Evolutionary conservation across 345 rosid species (phyloP).

Genomic region (Populus ilicifolia): DNA sequence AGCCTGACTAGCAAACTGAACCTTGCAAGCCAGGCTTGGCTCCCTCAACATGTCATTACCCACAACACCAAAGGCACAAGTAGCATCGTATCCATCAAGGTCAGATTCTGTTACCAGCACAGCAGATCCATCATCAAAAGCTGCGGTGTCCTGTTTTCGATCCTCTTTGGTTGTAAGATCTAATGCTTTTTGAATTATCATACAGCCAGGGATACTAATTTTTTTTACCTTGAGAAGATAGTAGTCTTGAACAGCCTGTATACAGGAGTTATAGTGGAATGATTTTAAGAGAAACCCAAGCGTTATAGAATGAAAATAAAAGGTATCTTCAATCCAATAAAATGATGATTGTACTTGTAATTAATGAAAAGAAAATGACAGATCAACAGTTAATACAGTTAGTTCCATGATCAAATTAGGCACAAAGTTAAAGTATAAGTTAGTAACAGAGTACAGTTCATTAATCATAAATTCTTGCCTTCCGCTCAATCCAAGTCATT

Average conservation of each 20-base stretch:
- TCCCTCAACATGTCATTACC: background rate
- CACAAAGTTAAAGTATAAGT: background rate
- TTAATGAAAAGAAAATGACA: background rate
- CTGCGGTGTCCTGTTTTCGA: background rate
- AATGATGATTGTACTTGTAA: background rate
- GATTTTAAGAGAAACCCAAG: background rate
- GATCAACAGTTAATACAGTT: background rate
- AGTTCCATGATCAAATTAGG: background rate
- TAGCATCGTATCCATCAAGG: slow-evolving; percentile 15
- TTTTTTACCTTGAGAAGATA: slow-evolving; percentile 27
- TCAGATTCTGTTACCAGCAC: slow-evolving; percentile 13
- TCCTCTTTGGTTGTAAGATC: background rate
- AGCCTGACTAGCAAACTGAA: slow-evolving; percentile 21
- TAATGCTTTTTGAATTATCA: background rate
- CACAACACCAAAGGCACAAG: background rate
- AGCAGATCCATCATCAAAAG: background rate
- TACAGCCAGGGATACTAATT: slow-evolving; percentile 6
- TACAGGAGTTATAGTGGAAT: background rate
- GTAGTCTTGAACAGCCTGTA: slow-evolving; percentile 47
- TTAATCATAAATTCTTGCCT: too few species aligned
- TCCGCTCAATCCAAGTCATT: background rate
- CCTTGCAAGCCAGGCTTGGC: slow-evolving; percentile 8
- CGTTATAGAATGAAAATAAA: background rate
- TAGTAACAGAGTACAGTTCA: background rate
- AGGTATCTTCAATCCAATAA: background rate